Conservation (phyloP, 108 stramenopile species). For the Skeletonema menzelii region DNA sequence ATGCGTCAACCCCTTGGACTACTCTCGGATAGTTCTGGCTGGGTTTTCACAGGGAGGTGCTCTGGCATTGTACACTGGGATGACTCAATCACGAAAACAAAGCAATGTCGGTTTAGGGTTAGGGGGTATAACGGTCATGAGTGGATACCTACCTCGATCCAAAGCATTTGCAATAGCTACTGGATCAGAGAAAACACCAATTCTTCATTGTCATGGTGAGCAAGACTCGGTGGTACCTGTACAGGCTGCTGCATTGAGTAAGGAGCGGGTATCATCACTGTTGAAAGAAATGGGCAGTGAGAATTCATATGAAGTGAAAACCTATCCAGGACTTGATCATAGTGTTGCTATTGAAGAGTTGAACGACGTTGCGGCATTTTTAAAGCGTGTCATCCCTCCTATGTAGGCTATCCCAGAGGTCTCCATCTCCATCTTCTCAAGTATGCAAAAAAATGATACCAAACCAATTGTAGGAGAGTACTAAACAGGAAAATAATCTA, state of each 20-base stretch:
- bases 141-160: slow-evolving; percentile 59
- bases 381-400: slow-evolving; percentile 46
- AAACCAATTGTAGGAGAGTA: no score
- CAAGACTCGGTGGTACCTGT: slow-evolving; percentile 53
- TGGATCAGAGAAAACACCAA: slow-evolving; percentile 43
- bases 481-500: no score
- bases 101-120: slow-evolving; percentile 24
- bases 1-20: slow-evolving; percentile 6
- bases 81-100: slow-evolving; percentile 42
- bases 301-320: slow-evolving; percentile 46
- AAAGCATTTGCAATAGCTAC: slow-evolving; percentile 39
- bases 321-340: slow-evolving; percentile 52
- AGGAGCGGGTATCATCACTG: slow-evolving; percentile 18
- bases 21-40: slow-evolving; percentile 56
- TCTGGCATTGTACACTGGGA: slow-evolving; percentile 56
- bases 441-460: no score
- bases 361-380: slow-evolving; percentile 36
- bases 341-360: slow-evolving; percentile 54
- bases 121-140: slow-evolving; percentile 55
- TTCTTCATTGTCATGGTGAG: slow-evolving; percentile 65
- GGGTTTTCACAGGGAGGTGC: slow-evolving; percentile 76
- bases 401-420: no score
- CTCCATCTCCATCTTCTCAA: no score
- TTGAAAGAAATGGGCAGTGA: slow-evolving; percentile 21
- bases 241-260: slow-evolving; percentile 37